These are phyloP conservation scores for Oldenlandia corymbosa DNA, from an alignment of 257 asterid genomes.

Conservation along the genomic window DNA sequence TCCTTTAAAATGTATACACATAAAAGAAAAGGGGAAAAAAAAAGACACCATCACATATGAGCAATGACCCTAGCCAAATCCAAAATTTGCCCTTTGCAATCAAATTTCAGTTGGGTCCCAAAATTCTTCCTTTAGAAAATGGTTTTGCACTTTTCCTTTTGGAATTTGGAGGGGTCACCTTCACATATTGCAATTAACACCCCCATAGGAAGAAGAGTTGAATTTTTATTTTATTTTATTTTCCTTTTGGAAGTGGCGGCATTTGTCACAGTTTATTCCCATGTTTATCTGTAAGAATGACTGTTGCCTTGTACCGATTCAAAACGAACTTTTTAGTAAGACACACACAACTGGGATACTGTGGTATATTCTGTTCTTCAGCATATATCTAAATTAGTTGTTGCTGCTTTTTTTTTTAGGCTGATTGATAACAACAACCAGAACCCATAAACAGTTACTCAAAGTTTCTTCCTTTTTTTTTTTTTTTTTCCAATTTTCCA, in stretches of 20 bases:
- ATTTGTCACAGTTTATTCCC: background rate
- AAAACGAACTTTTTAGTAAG: no score
- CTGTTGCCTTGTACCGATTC: background rate
- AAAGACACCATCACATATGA: no score
- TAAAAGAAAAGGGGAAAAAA: no score
- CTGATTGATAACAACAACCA: constrained; percentile 3
- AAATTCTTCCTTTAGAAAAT: no score
- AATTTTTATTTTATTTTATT: no score
- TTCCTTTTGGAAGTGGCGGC: background rate
- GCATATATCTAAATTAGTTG: constrained; percentile 10
- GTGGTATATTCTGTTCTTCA: constrained; percentile 49
- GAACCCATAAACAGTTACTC: constrained; percentile 3
- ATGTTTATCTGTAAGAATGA: no score
- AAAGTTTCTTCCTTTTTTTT: background rate
- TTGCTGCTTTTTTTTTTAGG: background rate
- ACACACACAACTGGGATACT: constrained; percentile 26
- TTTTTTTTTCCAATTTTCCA: background rate
- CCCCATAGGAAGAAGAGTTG: background rate
- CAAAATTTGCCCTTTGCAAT: background rate
- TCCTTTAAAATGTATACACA: no score
- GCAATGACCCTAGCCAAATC: no score
- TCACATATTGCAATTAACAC: background rate
- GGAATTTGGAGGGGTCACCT: background rate
- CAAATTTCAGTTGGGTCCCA: background rate
- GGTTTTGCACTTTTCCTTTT: background rate